These are phyloP conservation scores for Melampsora abietis-canadensis DNA, from an alignment of 1,284 basidiomycete species.

Conservation along the genomic window DNA sequence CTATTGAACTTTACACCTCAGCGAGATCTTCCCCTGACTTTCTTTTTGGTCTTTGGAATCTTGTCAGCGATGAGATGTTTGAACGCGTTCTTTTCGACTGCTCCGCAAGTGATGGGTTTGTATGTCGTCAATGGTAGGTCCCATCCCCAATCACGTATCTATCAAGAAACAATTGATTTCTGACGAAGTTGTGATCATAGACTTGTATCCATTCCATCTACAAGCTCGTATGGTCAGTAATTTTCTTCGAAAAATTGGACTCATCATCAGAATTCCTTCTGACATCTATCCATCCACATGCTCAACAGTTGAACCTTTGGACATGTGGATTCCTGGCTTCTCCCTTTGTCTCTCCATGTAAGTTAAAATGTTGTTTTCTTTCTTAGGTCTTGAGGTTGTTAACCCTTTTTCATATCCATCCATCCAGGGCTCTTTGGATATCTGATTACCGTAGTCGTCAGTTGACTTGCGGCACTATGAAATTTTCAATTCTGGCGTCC, in stretches of 20 bases:
- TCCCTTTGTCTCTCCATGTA: conserved; percentile 36
- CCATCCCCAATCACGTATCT: conserved; percentile 51
- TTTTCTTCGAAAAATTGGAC: no score
- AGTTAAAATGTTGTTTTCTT: not conserved
- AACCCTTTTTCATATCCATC: not conserved
- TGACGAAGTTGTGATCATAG: conserved; percentile 48
- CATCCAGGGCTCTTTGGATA: conserved; percentile 40
- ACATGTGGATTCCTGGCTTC: conserved; percentile 44
- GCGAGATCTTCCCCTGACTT: no score
- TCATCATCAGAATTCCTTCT: no score
- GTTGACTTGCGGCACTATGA: not conserved
- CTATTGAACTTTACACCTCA: no score
- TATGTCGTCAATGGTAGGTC: conserved; percentile 16
- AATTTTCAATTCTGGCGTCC: no score
- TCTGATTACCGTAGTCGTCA: conserved; percentile 18
- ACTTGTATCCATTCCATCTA: conserved; percentile 70
- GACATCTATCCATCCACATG: no score
- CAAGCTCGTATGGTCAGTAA: conserved; percentile 71
- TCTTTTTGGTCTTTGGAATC: not conserved
- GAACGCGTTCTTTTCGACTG: conserved; percentile 66
- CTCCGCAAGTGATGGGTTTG: conserved; percentile 49
- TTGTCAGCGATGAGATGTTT: conserved; percentile 65
- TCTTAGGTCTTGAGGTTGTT: not conserved
- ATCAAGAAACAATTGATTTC: no score
- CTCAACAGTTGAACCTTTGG: conserved; percentile 55